Evolutionary conservation across 2,329 filamentous ascomycete species (phyloP), one percentile per base, ranked within the genome.

Genomic region (Trichoderma sp.): DNA sequence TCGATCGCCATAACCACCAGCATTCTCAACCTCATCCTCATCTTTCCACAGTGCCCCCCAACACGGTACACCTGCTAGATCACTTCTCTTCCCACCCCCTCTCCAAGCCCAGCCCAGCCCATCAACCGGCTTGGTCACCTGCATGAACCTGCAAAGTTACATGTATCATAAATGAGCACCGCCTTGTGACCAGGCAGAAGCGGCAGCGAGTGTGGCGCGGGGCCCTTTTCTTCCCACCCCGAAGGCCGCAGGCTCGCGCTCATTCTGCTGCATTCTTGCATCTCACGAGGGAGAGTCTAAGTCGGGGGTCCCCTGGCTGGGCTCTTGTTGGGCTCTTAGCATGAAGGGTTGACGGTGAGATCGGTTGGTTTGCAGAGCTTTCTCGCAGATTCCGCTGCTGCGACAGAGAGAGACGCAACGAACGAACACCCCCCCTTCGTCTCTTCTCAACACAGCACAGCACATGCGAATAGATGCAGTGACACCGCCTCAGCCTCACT

Each of bases 101-200:
- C 44, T 30, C 30, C 45, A 45, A 51, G 50, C 57, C 50, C 44
- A 54, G 19, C 34, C 39, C 19, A 48, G 21, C 21, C 21, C 34
- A 43, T 47, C 21, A 41, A 50, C 28, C 56, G 57, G 63, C 50
- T 61, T 61, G 63, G 63, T 65, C 63, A 65, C 56, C 62, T 64
- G 63, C 63, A 65, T 65, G 41, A 43, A 55, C 50, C 63, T 56
- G 61, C 43, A 50, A 63, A 44, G 34, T 39, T 39, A 39, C 34
- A 39, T 39, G 34, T 39, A 39, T 30, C 30, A 14, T 39, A 62
- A 65, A 48, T 57, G 28, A 61, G 41, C 58, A 63, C 39, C 64
- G 64, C 64, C 66, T 66, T 66, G 66, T 67, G 66, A 67, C 66
- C 66, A 67, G 59, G 64, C 58, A 66, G 51, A 63, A 66, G 59